Evolutionary conservation across 1,284 basidiomycete genomes (phyloP).

Genomic region (Agaricales sp.): DNA sequence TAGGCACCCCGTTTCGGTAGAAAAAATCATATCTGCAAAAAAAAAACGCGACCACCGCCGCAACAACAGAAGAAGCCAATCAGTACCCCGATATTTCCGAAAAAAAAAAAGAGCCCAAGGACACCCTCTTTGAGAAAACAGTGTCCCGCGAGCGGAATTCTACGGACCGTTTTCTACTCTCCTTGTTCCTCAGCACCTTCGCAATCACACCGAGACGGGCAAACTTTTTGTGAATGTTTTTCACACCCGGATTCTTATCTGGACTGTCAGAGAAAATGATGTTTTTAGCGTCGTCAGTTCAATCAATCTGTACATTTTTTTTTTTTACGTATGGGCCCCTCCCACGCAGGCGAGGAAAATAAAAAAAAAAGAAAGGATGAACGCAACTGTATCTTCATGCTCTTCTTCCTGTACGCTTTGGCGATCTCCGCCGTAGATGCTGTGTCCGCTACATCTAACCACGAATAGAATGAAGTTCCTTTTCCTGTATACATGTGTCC

Average conservation of each 20-base stretch:
- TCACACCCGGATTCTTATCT: conserved; percentile 84
- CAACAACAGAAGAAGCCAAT: not conserved
- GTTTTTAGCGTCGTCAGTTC: conserved; percentile 1
- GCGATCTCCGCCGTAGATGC: conserved; percentile 68
- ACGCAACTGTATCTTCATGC: conserved; percentile 79
- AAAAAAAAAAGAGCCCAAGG: no score
- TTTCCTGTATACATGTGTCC: conserved; percentile 24
- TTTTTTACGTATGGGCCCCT: not conserved
- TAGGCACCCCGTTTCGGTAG: conserved; percentile 85
- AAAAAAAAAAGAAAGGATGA: conserved; percentile 1
- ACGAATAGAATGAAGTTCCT: conserved; percentile 85
- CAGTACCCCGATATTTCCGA: not conserved
- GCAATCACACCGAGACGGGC: conserved; percentile 81
- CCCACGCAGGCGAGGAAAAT: not conserved
- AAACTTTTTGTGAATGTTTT: conserved; percentile 78
- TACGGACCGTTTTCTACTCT: conserved; percentile 67
- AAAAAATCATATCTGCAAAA: conserved; percentile 74
- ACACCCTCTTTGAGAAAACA: no score
- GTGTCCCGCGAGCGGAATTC: no score
- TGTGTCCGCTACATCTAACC: conserved; percentile 62
- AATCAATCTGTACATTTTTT: conserved; percentile 4
- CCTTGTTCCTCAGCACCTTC: conserved; percentile 68
- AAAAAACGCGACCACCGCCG: no score
- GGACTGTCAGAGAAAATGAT: no score
- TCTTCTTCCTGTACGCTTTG: conserved; percentile 85